These are phyloP conservation scores for Pinus taeda DNA, from an alignment of 75 land plant species.

Conservation along the genomic window DNA sequence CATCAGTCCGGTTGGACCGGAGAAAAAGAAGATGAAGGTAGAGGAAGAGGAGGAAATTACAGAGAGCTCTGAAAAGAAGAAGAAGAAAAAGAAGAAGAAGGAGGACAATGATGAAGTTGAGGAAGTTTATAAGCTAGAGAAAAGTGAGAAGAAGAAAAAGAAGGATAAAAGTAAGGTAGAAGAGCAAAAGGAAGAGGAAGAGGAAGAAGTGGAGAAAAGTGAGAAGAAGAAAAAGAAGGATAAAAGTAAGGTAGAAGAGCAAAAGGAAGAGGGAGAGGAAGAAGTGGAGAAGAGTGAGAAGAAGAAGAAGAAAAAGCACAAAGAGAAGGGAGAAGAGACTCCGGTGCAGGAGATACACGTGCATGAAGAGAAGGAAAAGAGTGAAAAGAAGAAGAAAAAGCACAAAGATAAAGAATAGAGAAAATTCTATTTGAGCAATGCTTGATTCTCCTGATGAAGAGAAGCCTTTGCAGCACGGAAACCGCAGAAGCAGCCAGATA, in stretches of 20 bases:
- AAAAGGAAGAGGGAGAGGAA: slow-evolving; percentile 17
- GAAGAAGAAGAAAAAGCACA: slow-evolving; percentile 31
- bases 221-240: slow-evolving; percentile 28
- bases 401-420: slow-evolving; percentile 7
- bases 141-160: slow-evolving; percentile 37
- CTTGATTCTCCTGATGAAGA: too few species aligned
- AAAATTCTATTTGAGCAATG: too few species aligned
- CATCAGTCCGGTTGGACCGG: slow-evolving; percentile 26
- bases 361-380: slow-evolving; percentile 25
- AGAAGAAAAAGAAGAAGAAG: slow-evolving; percentile 21
- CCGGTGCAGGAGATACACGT: slow-evolving; percentile 15
- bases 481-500: too few species aligned
- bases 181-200: slow-evolving; percentile 17
- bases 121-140: slow-evolving; percentile 34
- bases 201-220: slow-evolving; percentile 27
- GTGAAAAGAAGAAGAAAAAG: slow-evolving; percentile 43
- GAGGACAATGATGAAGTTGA: slow-evolving; percentile 22
- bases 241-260: slow-evolving; percentile 8
- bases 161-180: slow-evolving; percentile 19
- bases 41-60: slow-evolving; percentile 11
- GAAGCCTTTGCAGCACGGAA: too few species aligned
- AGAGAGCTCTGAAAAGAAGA: slow-evolving; percentile 25
- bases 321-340: slow-evolving; percentile 20
- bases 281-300: slow-evolving; percentile 47
- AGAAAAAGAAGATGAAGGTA: slow-evolving; percentile 33